phyloP scores from a whole-genome alignment of 176 grass and related monocot genomes.

The Musa acuminata region DNA sequence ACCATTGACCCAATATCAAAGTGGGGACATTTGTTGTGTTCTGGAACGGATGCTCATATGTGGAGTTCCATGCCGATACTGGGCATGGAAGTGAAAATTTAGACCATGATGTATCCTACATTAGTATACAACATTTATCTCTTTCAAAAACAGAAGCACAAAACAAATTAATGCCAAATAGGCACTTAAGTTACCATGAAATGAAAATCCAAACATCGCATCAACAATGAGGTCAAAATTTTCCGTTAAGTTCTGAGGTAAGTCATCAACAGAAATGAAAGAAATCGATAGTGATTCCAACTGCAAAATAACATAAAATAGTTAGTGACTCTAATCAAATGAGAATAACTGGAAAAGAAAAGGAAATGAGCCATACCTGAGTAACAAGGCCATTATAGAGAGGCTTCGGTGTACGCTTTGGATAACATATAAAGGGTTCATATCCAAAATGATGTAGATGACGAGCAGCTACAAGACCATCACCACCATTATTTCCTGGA shows the following conservation, averaged over 20 bases:
- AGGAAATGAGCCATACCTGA: constrained; percentile 28
- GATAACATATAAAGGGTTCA: constrained; percentile 60
- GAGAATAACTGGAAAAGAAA: constrained; percentile 4
- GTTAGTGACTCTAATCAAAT: constrained; percentile 12
- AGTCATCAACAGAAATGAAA: constrained; percentile 54
- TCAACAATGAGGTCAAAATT: constrained; percentile 69
- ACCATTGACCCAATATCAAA: neutral
- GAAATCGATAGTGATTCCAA: constrained; percentile 53
- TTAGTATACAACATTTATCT: neutral
- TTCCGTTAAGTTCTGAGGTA: constrained; percentile 39
- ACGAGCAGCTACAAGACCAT: constrained; percentile 94
- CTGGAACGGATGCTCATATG: too few relatives aligned
- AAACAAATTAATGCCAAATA: neutral
- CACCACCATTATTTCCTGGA: constrained; percentile 93
- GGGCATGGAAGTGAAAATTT: neutral
- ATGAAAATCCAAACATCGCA: constrained; percentile 97
- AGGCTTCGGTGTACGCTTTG: constrained; percentile 61
- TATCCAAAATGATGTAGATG: constrained; percentile 85
- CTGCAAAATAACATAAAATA: constrained; percentile 26
- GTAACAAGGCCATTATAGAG: constrained; percentile 78
- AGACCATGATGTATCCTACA: neutral
- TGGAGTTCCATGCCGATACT: neutral
- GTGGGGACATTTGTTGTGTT: neutral
- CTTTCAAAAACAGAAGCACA: neutral
- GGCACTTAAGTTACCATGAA: constrained; percentile 43